Evolutionary conservation across 257 asterid species (phyloP).

Genomic region (Fraxinus cuspidata): DNA sequence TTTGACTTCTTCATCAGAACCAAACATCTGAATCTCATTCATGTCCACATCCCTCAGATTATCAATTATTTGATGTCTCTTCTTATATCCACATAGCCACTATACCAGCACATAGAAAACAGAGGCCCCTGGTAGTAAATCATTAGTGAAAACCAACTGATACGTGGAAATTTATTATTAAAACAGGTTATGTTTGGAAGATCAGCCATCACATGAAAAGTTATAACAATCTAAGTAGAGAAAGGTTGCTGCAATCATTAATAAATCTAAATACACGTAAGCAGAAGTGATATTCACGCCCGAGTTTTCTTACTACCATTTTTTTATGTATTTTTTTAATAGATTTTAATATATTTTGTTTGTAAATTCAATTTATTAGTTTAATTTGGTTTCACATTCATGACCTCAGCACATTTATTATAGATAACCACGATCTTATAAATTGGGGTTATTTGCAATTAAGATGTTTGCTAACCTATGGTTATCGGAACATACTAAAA

Average conservation of each 20-base stretch:
- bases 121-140: conserved; percentile 93
- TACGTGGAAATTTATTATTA: conserved; percentile 32
- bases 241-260: not conserved
- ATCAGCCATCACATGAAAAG: conserved; percentile 7
- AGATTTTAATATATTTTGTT: not conserved
- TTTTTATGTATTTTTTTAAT: not conserved
- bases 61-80: conserved; percentile 39
- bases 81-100: conserved; percentile 73
- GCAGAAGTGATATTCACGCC: not conserved
- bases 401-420: not conserved
- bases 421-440: not conserved
- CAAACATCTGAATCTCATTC: conserved; percentile 58
- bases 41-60: conserved; percentile 47
- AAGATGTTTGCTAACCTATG: not conserved
- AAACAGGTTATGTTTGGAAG: conserved; percentile 14
- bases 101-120: conserved; percentile 94
- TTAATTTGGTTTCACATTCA: not conserved
- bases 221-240: not conserved
- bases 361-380: not conserved
- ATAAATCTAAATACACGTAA: not conserved
- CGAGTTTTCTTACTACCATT: not conserved
- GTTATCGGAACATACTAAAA: not conserved
- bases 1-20: conserved; percentile 71
- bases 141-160: conserved; percentile 87
- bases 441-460: not conserved